Evolutionary conservation across 2,329 filamentous ascomycete species (phyloP), one percentile per base, ranked within the genome.

Genomic region (Chalaropsis ovoidea): DNA sequence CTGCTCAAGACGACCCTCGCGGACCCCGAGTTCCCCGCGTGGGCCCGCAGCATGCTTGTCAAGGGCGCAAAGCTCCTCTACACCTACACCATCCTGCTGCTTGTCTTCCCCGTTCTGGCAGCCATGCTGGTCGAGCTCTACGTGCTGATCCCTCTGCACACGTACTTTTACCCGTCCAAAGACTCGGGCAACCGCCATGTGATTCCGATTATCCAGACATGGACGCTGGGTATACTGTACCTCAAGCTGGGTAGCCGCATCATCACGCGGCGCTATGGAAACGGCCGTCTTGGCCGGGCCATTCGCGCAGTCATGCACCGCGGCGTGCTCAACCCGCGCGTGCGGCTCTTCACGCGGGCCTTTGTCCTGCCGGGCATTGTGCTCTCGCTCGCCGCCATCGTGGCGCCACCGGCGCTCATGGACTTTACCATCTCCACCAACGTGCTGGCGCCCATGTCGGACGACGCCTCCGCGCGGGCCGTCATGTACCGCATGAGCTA

Each of bases 201-300:
- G 7, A 84, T 97, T 52, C 88, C 95, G 68, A 81, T 97, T 68
- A 86, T 97, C 52, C 93, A 97, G 73, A 87, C 92, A 67, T 99
- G 93, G 91, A 95, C 92, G 0, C 79, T 99, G 0, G 94, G 94
- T 3, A 82, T 99, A 24, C 81, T 99, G 2, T 96, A 96, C 74
- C 81, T 95, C 39, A 92, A 95, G 69, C 84, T 97, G 71, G 83
- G 83, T 0, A 82, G 85, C 17, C 86, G 88, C 47, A 52, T 61
- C 42, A 47, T 67, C 13, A 24, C 31, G 3, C 63, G 60, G 22
- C 60, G 63, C 42, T 65, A 64, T 24, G 42, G 42, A 11, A 61
- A 66, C 41, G 87, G 87, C 10, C 86, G 89, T 3, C 82, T 88
- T 0, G 87, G 90, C 0, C 80, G 84, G 62, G 90, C 91, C 0